Evolutionary conservation across 371 early-diverging fungal genomes (phyloP).

Genomic region (Choanephora cucurbitarum): DNA sequence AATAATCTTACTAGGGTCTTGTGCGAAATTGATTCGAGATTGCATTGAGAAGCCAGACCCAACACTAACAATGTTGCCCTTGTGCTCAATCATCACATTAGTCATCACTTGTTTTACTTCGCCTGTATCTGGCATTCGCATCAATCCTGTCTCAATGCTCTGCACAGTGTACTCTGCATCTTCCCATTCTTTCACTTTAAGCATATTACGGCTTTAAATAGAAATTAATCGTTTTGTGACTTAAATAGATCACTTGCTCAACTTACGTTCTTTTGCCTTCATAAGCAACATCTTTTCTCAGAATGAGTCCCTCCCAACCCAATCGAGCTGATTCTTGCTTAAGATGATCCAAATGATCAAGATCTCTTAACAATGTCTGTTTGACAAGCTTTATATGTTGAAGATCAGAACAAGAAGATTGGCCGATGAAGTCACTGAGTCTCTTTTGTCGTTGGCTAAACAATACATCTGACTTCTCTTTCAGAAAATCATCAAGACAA

Average conservation of each 20-base stretch:
- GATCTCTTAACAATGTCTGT: conserved; percentile 32
- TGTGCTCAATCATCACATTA: conserved; percentile 53
- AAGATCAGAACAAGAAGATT: conserved; percentile 2
- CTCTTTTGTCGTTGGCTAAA: conserved; percentile 34
- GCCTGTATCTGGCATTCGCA: conserved; percentile 53
- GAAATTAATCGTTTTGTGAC: neutral
- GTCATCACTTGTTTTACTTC: conserved; percentile 46
- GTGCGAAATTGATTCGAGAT: conserved; percentile 45
- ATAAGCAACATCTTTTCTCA: conserved; percentile 53
- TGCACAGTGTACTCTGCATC: conserved; percentile 59
- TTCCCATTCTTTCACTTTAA: conserved; percentile 62
- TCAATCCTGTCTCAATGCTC: conserved; percentile 48
- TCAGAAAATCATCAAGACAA: conserved; percentile 32
- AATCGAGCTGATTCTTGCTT: conserved; percentile 25
- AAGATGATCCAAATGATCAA: conserved; percentile 32
- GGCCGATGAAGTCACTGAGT: conserved; percentile 21
- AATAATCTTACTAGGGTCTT: conserved; percentile 46
- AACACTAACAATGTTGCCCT: conserved; percentile 52
- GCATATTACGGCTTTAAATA: conserved; percentile 43
- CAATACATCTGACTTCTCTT: conserved; percentile 30
- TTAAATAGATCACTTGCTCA: too few relatives aligned
- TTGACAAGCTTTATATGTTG: conserved; percentile 32
- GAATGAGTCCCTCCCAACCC: conserved; percentile 64
- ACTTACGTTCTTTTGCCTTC: conserved; percentile 60
- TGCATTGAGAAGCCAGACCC: conserved; percentile 59